Conservation (phyloP, 2,329 filamentous ascomycete species). For the Fusarium abutilonis region DNA sequence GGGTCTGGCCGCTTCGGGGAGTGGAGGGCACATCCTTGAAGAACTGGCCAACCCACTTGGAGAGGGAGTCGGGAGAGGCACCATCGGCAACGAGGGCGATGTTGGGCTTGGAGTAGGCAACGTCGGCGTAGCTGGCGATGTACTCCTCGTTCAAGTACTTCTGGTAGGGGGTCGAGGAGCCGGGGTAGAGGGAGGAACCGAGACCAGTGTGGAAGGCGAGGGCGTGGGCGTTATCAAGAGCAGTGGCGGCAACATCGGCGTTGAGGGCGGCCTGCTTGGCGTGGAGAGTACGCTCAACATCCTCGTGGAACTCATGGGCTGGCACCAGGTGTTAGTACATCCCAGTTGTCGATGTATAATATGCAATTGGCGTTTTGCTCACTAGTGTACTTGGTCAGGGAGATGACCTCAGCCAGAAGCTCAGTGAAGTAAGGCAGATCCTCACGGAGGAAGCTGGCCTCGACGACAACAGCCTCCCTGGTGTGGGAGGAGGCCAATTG, state of each 20-base stretch:
- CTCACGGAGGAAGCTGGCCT: constrained; percentile 93
- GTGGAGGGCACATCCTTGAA: constrained; percentile 76
- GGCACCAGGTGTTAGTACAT: constrained; percentile 25
- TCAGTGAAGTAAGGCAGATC: constrained; percentile 98
- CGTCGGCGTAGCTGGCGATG: constrained; percentile 78
- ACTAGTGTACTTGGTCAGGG: constrained; percentile 86
- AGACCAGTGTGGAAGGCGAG: constrained; percentile 95
- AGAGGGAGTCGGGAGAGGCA: constrained; percentile 76
- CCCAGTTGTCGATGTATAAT: constrained; percentile 1
- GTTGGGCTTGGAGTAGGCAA: constrained; percentile 88
- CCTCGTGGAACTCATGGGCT: constrained; percentile 93
- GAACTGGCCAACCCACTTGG: constrained; percentile 93
- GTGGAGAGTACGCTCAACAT: constrained; percentile 80
- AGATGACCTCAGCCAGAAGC: constrained; percentile 90
- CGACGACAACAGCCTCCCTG: constrained; percentile 89
- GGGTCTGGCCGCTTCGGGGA: constrained; percentile 59
- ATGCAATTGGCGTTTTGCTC: constrained; percentile 49
- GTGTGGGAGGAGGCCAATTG: constrained; percentile 89
- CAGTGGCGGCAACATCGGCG: constrained; percentile 70
- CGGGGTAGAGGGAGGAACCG: constrained; percentile 79
- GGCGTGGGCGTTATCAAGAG: constrained; percentile 85
- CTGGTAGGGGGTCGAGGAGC: constrained; percentile 74
- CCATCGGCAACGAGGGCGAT: constrained; percentile 93
- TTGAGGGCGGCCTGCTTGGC: constrained; percentile 79
- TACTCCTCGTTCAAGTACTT: constrained; percentile 83